phyloP scores from a whole-genome alignment of 2,329 filamentous ascomycete genomes.

The Diaporthe sp. region DNA sequence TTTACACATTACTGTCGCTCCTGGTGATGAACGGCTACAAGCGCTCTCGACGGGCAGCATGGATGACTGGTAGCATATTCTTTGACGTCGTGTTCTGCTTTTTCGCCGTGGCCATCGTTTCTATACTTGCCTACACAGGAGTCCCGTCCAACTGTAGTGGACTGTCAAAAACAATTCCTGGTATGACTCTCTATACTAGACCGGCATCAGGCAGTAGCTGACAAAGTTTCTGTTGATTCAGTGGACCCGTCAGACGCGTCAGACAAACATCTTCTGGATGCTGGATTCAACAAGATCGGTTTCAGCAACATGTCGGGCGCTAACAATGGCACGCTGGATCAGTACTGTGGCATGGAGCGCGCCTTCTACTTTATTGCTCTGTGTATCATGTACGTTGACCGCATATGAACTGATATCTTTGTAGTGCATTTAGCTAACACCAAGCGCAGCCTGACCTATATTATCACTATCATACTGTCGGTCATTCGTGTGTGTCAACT shows the following conservation, averaged over 20 bases:
- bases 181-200: constrained; percentile 34
- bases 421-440: not conserved
- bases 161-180: constrained; percentile 44
- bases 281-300: constrained; percentile 48
- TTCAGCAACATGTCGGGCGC: constrained; percentile 49
- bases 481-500: constrained; percentile 50
- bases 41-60: constrained; percentile 45
- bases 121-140: constrained; percentile 51
- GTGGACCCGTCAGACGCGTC: constrained; percentile 1
- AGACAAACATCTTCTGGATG: not conserved
- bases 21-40: constrained; percentile 50
- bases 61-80: constrained; percentile 49
- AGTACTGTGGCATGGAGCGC: constrained; percentile 50
- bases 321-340: constrained; percentile 48
- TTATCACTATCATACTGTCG: constrained; percentile 49
- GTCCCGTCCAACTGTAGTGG: constrained; percentile 53
- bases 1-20: constrained; percentile 52
- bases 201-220: constrained; percentile 37
- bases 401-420: not conserved
- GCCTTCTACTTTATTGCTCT: constrained; percentile 52
- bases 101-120: constrained; percentile 51
- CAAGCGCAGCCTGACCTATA: constrained; percentile 48
- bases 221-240: constrained; percentile 3
- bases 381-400: constrained; percentile 48
- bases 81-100: constrained; percentile 51